Evolutionary conservation across 2,329 filamentous ascomycete genomes (phyloP).

Genomic region (Hysterium pulicare): DNA sequence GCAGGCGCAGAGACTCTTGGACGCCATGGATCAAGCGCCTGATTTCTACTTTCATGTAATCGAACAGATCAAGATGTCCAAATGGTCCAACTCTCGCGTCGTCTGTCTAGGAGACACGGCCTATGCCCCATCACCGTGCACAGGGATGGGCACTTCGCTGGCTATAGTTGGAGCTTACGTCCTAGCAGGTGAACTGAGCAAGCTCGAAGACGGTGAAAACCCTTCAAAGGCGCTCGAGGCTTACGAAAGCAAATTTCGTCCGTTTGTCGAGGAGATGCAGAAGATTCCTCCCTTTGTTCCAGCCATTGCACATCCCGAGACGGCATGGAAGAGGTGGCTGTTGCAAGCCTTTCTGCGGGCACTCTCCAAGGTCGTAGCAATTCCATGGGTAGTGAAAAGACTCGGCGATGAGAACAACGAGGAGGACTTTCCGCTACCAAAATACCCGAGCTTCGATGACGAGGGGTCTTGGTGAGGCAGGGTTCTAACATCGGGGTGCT

Average conservation of each 20-base stretch:
- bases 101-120: conserved; percentile 52
- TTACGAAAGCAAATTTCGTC: conserved; percentile 21
- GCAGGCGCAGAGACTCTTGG: conserved; percentile 39
- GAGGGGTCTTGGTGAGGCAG: neutral
- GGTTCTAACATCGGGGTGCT: neutral
- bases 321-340: conserved; percentile 21
- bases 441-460: conserved; percentile 4
- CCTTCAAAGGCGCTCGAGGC: conserved; percentile 15
- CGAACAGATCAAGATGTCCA: conserved; percentile 41
- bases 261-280: conserved; percentile 25
- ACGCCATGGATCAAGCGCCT: conserved; percentile 32
- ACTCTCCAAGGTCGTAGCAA: conserved; percentile 8
- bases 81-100: conserved; percentile 46
- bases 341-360: conserved; percentile 9
- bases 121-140: conserved; percentile 44
- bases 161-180: conserved; percentile 36
- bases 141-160: conserved; percentile 51
- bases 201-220: conserved; percentile 11
- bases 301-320: conserved; percentile 18
- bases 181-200: conserved; percentile 8
- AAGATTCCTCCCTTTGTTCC: conserved; percentile 23
- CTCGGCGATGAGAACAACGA: conserved; percentile 8
- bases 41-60: conserved; percentile 46
- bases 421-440: conserved; percentile 15
- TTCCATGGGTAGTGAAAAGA: conserved; percentile 9